Conservation (phyloP, 2,329 filamentous ascomycete genomes). For the Pestalotiopsis sp. region DNA sequence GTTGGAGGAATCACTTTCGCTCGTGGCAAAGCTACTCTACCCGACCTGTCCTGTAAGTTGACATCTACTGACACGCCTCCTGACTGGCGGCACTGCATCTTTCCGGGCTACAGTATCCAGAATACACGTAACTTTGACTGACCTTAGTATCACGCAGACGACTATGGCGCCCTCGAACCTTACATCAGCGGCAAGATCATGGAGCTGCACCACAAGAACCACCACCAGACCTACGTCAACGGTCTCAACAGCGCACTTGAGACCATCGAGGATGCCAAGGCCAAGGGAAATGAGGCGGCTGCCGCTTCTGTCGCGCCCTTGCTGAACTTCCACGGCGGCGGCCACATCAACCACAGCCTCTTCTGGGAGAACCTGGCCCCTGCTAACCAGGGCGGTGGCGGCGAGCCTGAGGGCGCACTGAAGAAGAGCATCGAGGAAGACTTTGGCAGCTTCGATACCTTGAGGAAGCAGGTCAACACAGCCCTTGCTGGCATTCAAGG, state of each 20-base stretch:
- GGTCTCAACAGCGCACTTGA: conserved; percentile 72
- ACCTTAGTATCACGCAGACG: conserved; percentile 60
- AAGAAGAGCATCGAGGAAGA: conserved; percentile 53
- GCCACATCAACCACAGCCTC: conserved; percentile 67
- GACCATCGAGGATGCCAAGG: conserved; percentile 63
- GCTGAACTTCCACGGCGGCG: conserved; percentile 69
- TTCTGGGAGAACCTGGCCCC: conserved; percentile 73
- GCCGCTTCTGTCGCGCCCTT: conserved; percentile 32
- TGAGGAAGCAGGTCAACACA: conserved; percentile 56
- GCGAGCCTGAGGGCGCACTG: conserved; percentile 49
- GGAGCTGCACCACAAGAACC: conserved; percentile 82
- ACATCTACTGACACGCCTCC: background rate
- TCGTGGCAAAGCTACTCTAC: conserved; percentile 18
- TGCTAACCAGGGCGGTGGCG: conserved; percentile 37
- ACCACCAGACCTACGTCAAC: conserved; percentile 83
- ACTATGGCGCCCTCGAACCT: conserved; percentile 92
- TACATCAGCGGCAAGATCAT: conserved; percentile 79
- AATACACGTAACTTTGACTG: background rate
- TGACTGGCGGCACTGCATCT: background rate
- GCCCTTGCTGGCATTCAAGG: conserved; percentile 63
- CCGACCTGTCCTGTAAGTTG: conserved; percentile 44
- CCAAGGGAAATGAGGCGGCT: conserved; percentile 45
- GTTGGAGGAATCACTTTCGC: conserved; percentile 15
- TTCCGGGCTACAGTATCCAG: background rate
- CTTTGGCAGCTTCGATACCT: conserved; percentile 57